These are phyloP conservation scores for Rutstroemia sydowiana DNA, from an alignment of 2,329 filamentous ascomycete species.

Conservation along the genomic window DNA sequence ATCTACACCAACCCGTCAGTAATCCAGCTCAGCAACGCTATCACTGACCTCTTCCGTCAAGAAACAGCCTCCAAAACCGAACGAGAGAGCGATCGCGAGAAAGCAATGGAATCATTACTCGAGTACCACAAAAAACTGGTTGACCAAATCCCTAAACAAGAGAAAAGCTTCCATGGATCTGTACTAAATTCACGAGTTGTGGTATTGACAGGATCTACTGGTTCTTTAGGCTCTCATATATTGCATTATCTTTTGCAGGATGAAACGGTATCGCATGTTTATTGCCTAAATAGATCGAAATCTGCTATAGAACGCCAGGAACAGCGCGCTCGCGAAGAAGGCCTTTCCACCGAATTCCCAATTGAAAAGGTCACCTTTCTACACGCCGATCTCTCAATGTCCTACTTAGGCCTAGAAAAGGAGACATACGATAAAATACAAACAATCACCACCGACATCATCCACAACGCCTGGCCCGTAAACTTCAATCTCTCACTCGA, in stretches of 20 bases:
- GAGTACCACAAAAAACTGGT: not conserved
- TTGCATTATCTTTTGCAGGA: slow-evolving; percentile 32
- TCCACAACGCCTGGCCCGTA: slow-evolving; percentile 32
- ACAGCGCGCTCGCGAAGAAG: no score
- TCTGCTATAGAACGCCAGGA: no score
- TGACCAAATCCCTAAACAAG: no score
- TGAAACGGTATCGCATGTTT: slow-evolving; percentile 33
- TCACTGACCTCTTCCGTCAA: not conserved
- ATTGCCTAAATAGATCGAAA: slow-evolving; percentile 44
- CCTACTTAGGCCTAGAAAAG: slow-evolving; percentile 39
- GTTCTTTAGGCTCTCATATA: slow-evolving; percentile 41
- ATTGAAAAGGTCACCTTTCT: slow-evolving; percentile 38
- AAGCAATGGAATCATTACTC: not conserved
- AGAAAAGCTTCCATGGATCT: no score
- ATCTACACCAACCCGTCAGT: slow-evolving; percentile 3
- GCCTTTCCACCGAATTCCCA: not conserved
- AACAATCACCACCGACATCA: slow-evolving; percentile 17
- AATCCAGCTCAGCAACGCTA: not conserved
- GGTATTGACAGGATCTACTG: slow-evolving; percentile 41
- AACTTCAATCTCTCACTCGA: slow-evolving; percentile 30
- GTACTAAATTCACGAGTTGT: no score
- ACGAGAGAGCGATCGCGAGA: no score
- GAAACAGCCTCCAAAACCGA: no score
- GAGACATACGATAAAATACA: slow-evolving; percentile 5
- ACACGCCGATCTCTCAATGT: slow-evolving; percentile 38